A percentile compares a stretch with the other conserved stretches of the same genome.
Conservation (phyloP, 2,329 filamentous ascomycete genomes). For the Pseudopyricularia cyperi region DNA sequence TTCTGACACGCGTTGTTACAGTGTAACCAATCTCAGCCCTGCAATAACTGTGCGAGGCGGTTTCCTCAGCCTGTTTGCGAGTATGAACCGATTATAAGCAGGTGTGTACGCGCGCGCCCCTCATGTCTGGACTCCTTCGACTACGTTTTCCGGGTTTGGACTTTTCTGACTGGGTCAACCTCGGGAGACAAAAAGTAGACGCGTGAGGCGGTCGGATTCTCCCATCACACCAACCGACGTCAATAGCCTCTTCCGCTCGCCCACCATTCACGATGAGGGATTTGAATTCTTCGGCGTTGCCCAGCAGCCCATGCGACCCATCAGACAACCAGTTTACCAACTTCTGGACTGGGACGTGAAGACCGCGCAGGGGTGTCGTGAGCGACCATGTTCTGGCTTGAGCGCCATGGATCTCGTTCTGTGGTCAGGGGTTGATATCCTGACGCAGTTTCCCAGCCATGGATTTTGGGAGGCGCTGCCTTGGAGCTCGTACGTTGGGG, state of each 20-base stretch:
- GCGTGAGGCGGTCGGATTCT: neutral
- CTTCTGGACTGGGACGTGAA: neutral
- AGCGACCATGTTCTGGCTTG: neutral
- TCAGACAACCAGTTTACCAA: neutral
- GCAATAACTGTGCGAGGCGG: slow-evolving; percentile 37
- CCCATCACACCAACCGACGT: neutral
- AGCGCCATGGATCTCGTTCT: slow-evolving; percentile 5
- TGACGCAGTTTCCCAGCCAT: slow-evolving; percentile 7
- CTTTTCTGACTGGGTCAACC: neutral
- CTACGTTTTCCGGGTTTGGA: neutral
- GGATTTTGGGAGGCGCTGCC: slow-evolving; percentile 5
- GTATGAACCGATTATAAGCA: slow-evolving; percentile 20
- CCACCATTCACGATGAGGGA: neutral
- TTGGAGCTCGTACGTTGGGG: slow-evolving; percentile 6
- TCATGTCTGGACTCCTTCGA: neutral
- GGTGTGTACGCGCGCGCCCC: slow-evolving; percentile 8
- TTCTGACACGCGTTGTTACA: slow-evolving; percentile 11
- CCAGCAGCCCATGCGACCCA: neutral
- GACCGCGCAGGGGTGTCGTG: neutral
- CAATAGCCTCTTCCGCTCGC: neutral
- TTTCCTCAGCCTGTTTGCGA: slow-evolving; percentile 38
- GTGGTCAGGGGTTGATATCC: slow-evolving; percentile 13
- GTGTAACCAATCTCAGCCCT: slow-evolving; percentile 42
- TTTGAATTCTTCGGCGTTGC: neutral
- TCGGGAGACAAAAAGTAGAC: neutral